These are phyloP conservation scores for Globisporangium acanthophoron DNA, from an alignment of 352 stramenopile species.

Conservation along the genomic window DNA sequence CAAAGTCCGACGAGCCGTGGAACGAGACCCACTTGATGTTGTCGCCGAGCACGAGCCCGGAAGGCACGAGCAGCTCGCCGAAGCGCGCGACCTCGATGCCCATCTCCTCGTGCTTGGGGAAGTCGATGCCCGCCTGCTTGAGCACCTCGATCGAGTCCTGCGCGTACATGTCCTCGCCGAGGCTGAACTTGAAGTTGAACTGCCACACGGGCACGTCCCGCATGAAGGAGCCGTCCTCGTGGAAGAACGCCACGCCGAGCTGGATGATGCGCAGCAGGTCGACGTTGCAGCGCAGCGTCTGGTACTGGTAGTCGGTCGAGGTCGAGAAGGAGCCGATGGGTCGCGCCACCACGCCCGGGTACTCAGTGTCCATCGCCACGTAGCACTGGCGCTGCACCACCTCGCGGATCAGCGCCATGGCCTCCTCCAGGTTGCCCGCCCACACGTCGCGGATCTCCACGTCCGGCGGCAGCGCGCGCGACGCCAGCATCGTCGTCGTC, in stretches of 20 bases:
- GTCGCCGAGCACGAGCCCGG: slow-evolving; percentile 96
- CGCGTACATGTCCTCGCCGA: slow-evolving; percentile 99
- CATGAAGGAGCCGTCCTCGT: slow-evolving; percentile 94
- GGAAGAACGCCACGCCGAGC: slow-evolving; percentile 95
- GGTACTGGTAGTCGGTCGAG: slow-evolving; percentile 98
- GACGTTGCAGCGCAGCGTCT: slow-evolving; percentile 98
- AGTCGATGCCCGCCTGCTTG: slow-evolving; percentile 97
- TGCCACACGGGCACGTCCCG: slow-evolving; percentile 96
- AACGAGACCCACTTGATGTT: slow-evolving; percentile 99
- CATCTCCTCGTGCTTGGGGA: slow-evolving; percentile 92
- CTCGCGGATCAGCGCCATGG: slow-evolving; percentile 95
- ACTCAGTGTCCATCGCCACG: slow-evolving; percentile 99
- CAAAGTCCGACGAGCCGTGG: slow-evolving; percentile 99
- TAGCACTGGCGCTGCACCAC: slow-evolving; percentile 96
- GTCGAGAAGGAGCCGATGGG: slow-evolving; percentile 95
- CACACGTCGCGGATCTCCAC: slow-evolving; percentile 95
- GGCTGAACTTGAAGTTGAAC: slow-evolving; percentile 99
- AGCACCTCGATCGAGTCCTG: slow-evolving; percentile 99
- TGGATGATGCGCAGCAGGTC: slow-evolving; percentile 99
- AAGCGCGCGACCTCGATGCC: slow-evolving; percentile 98
- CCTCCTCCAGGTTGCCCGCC: slow-evolving; percentile 89
- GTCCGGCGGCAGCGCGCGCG: slow-evolving; percentile 52
- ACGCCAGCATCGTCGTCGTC: slow-evolving; percentile 26
- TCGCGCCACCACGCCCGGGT: slow-evolving; percentile 97
- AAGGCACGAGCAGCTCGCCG: slow-evolving; percentile 97